A percentile compares a stretch with the other conserved stretches of the same genome.
These are phyloP conservation scores for Penicillium hordei DNA, from an alignment of 2,329 filamentous ascomycete genomes.

Conservation along the genomic window DNA sequence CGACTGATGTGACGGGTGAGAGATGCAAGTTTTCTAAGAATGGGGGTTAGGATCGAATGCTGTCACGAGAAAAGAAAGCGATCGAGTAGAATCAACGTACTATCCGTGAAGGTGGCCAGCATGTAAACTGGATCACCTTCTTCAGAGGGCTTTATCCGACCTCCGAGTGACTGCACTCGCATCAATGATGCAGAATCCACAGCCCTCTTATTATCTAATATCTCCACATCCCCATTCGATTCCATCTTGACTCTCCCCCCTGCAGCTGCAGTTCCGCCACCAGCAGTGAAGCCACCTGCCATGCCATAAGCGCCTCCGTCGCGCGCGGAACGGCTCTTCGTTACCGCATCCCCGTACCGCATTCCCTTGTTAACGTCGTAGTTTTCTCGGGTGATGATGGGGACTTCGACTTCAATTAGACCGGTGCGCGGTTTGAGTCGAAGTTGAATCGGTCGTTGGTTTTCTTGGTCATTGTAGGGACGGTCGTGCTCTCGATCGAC, in stretches of 20 bases:
- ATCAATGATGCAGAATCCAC: slow-evolving; percentile 56
- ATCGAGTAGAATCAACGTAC: slow-evolving; percentile 51
- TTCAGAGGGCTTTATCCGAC: slow-evolving; percentile 69
- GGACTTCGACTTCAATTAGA: slow-evolving; percentile 90
- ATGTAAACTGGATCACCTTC: slow-evolving; percentile 76
- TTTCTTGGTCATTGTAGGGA: slow-evolving; percentile 58
- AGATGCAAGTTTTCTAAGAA: slow-evolving; percentile 77
- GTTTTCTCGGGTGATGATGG: slow-evolving; percentile 67
- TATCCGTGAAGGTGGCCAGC: slow-evolving; percentile 83
- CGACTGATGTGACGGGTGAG: slow-evolving; percentile 76
- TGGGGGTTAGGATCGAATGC: slow-evolving; percentile 7
- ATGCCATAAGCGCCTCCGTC: slow-evolving; percentile 69
- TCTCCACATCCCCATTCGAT: slow-evolving; percentile 29
- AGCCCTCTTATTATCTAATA: slow-evolving; percentile 33
- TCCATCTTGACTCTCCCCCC: slow-evolving; percentile 29
- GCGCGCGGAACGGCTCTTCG: slow-evolving; percentile 52
- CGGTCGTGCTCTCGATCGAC: slow-evolving; percentile 65
- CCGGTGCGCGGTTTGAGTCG: slow-evolving; percentile 80
- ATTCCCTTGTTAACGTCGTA: slow-evolving; percentile 85
- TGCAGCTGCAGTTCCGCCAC: slow-evolving; percentile 39
- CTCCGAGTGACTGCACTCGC: slow-evolving; percentile 79
- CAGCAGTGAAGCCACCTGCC: slow-evolving; percentile 70
- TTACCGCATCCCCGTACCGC: slow-evolving; percentile 75
- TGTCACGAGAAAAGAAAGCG: background rate
- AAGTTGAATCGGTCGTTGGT: slow-evolving; percentile 65